These are phyloP conservation scores for Termitomyces sp. DNA, from an alignment of 768 basidiomycete species.

Conservation along the genomic window DNA sequence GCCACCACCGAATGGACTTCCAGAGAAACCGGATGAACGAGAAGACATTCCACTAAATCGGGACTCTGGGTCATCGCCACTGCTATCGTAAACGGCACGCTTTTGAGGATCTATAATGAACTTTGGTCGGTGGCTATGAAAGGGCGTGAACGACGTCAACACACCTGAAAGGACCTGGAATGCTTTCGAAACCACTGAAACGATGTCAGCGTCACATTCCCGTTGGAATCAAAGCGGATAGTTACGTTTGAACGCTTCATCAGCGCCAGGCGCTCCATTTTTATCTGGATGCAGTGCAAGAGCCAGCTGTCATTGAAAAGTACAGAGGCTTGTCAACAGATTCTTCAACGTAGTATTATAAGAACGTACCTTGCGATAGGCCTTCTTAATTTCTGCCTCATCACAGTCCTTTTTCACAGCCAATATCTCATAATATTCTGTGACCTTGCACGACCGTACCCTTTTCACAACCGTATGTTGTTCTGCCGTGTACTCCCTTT, in stretches of 20 bases:
- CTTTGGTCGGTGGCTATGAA: constrained; percentile 1
- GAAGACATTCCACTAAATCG: constrained; percentile 72
- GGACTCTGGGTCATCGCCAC: constrained; percentile 87
- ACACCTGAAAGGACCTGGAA: constrained; percentile 90
- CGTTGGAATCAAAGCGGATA: constrained; percentile 16
- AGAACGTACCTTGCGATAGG: constrained; percentile 85
- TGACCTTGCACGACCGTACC: constrained; percentile 80
- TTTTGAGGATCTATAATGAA: constrained; percentile 72
- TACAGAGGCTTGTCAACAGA: neutral
- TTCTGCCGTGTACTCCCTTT: constrained; percentile 86
- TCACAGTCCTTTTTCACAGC: constrained; percentile 77
- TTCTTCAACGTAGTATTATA: neutral
- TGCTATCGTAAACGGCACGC: constrained; percentile 80
- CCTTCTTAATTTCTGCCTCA: constrained; percentile 86
- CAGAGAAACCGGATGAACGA: constrained; percentile 47
- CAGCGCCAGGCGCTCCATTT: constrained; percentile 96
- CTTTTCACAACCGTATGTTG: constrained; percentile 82
- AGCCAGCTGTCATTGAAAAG: constrained; percentile 56
- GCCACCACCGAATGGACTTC: constrained; percentile 48
- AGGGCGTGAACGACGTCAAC: neutral
- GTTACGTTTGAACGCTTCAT: constrained; percentile 96
- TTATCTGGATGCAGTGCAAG: constrained; percentile 89
- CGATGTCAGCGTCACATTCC: constrained; percentile 4
- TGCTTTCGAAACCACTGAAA: constrained; percentile 92
- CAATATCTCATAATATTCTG: constrained; percentile 93